phyloP scores from a whole-genome alignment of 108 stramenopile genomes.

The Discostella pseudostelligera region DNA sequence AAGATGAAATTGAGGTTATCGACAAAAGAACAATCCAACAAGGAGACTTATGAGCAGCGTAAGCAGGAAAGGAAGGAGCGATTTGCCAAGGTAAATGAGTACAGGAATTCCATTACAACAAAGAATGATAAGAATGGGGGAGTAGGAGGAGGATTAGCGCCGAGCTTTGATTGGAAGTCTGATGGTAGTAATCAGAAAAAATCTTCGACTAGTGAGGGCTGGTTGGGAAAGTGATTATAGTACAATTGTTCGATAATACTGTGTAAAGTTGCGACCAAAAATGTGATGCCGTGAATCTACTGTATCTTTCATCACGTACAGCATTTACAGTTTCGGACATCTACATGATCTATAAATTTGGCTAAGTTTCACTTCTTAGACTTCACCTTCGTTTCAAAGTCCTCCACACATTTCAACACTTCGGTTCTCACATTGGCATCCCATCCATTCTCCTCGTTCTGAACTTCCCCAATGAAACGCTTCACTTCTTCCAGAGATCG shows the following conservation, averaged over 20 bases:
- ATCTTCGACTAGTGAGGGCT: constrained; percentile 10
- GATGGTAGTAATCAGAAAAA: neutral
- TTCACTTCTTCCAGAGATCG: constrained; percentile 65
- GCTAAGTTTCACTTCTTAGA: constrained; percentile 21
- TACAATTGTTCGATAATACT: no score
- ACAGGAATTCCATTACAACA: constrained; percentile 31
- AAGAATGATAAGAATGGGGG: constrained; percentile 21
- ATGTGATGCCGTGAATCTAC: no score
- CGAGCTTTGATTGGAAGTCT: constrained; percentile 12
- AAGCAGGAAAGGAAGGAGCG: constrained; percentile 39
- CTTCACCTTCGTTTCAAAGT: constrained; percentile 47
- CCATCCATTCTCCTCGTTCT: constrained; percentile 64
- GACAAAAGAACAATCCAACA: constrained; percentile 29
- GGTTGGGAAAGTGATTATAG: constrained; percentile 7
- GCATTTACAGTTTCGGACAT: no score
- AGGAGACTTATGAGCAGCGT: constrained; percentile 25
- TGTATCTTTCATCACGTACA: no score
- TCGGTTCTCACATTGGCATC: constrained; percentile 39
- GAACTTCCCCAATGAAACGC: constrained; percentile 43
- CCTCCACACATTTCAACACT: constrained; percentile 32
- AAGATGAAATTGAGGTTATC: constrained; percentile 26
- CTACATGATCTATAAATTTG: no score
- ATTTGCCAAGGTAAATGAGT: constrained; percentile 40
- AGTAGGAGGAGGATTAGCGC: constrained; percentile 1
- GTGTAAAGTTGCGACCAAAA: no score